These are phyloP conservation scores for Lumnitzera littorea DNA, from an alignment of 345 rosid genomes.

Conservation along the genomic window DNA sequence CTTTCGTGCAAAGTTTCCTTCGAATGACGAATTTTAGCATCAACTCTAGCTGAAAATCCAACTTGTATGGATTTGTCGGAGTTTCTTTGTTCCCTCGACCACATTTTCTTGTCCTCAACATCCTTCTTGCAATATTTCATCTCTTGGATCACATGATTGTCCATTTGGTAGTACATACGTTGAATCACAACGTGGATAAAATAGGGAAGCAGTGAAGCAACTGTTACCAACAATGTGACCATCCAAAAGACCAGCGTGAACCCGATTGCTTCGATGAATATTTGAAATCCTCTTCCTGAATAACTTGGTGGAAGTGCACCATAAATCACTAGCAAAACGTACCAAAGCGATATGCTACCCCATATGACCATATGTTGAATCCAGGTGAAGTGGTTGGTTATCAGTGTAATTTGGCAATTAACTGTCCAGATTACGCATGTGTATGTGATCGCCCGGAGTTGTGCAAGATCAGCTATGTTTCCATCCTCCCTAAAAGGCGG, in stretches of 20 bases:
- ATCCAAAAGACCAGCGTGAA: slow-evolving; percentile 50
- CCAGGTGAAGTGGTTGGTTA: slow-evolving; percentile 73
- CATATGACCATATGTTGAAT: slow-evolving; percentile 63
- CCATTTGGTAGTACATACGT: slow-evolving; percentile 49
- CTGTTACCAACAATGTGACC: slow-evolving; percentile 31
- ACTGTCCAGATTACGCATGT: slow-evolving; percentile 63
- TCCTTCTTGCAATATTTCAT: slow-evolving; percentile 47
- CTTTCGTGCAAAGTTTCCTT: slow-evolving; percentile 14
- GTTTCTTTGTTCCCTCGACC: slow-evolving; percentile 51
- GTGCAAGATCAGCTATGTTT: slow-evolving; percentile 35
- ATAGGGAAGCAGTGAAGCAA: slow-evolving; percentile 48
- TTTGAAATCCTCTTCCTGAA: slow-evolving; percentile 30
- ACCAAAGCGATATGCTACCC: slow-evolving; percentile 69
- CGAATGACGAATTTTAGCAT: slow-evolving; percentile 29
- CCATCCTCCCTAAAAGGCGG: slow-evolving; percentile 37
- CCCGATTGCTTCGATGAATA: slow-evolving; percentile 42
- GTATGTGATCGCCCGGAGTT: slow-evolving; percentile 42
- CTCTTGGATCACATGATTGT: slow-evolving; percentile 70
- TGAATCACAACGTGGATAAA: slow-evolving; percentile 35
- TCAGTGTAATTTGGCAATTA: slow-evolving; percentile 62
- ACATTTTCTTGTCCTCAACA: slow-evolving; percentile 37
- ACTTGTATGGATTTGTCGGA: slow-evolving; percentile 39
- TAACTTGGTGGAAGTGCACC: slow-evolving; percentile 39
- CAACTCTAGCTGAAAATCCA: slow-evolving; percentile 66
- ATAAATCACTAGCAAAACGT: slow-evolving; percentile 40